phyloP scores from a whole-genome alignment of 257 asterid genomes.

The Capsicum chinense region DNA sequence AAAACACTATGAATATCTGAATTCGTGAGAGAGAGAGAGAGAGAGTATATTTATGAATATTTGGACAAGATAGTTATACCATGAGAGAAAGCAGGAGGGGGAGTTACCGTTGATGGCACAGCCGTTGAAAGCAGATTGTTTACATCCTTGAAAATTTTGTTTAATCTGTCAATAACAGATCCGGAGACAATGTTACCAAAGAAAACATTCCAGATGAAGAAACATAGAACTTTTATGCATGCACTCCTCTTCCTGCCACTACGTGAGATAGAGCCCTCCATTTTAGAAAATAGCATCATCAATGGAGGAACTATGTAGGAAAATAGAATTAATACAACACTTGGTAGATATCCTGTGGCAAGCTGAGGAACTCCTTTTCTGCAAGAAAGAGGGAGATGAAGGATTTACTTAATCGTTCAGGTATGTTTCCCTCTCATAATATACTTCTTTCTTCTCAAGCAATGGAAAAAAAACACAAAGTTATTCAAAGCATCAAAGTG shows the following conservation, averaged over 20 bases:
- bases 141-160: conserved; percentile 45
- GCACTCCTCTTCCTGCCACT: conserved; percentile 83
- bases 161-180: conserved; percentile 63
- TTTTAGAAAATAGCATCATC: conserved; percentile 73
- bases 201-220: conserved; percentile 83
- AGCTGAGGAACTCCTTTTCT: conserved; percentile 61
- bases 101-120: conserved; percentile 70
- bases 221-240: conserved; percentile 70
- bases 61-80: not conserved
- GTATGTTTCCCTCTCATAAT: conserved; percentile 6
- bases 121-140: conserved; percentile 74
- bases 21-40: conserved; percentile 14
- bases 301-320: conserved; percentile 66
- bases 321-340: conserved; percentile 71
- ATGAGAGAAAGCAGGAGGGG: not conserved
- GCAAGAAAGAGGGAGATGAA: conserved; percentile 36
- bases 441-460: not conserved
- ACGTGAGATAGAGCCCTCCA: conserved; percentile 84
- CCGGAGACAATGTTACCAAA: conserved; percentile 79
- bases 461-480: not conserved
- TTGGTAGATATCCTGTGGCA: conserved; percentile 83
- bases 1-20: not conserved
- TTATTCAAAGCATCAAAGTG: not conserved
- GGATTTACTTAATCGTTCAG: conserved; percentile 20
- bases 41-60: conserved; percentile 1